A percentile compares a stretch with the other conserved stretches of the same genome.
Conservation (phyloP, 805 yeast genomes). For the Zygoascus biomembranicola region DNA sequence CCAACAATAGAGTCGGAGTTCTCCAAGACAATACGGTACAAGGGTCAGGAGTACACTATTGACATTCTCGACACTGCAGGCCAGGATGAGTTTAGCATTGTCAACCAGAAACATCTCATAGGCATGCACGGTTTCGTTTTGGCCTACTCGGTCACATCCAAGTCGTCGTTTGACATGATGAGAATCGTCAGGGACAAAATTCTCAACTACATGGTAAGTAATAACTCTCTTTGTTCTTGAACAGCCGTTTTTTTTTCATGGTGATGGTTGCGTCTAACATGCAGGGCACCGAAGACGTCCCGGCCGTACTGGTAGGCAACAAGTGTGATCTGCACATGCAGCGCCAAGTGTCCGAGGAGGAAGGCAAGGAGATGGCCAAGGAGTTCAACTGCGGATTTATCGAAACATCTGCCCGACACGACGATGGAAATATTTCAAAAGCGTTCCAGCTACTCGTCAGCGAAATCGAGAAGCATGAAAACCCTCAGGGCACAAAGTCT, state of each 20-base stretch:
- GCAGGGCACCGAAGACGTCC: conserved; percentile 46
- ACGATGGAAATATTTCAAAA: conserved; percentile 50
- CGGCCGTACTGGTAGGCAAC: conserved; percentile 67
- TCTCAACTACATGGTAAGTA: conserved; percentile 38
- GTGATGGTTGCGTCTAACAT: not conserved
- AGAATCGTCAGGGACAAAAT: conserved; percentile 76
- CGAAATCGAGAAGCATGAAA: conserved; percentile 44
- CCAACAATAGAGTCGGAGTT: conserved; percentile 89
- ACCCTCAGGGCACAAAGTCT: conserved; percentile 2
- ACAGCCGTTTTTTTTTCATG: too few species aligned
- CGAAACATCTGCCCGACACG: conserved; percentile 76
- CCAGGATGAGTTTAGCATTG: conserved; percentile 77
- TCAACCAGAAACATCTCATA: conserved; percentile 68
- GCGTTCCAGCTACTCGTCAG: conserved; percentile 54
- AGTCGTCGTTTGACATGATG: conserved; percentile 69
- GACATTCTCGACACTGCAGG: conserved; percentile 92
- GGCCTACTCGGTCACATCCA: conserved; percentile 73
- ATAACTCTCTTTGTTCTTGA: not conserved
- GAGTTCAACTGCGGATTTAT: conserved; percentile 63
- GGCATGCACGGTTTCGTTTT: conserved; percentile 80
- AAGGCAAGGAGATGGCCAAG: conserved; percentile 54
- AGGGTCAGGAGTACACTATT: conserved; percentile 67
- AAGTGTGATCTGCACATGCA: conserved; percentile 62
- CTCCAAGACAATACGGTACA: conserved; percentile 56
- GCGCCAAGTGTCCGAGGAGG: conserved; percentile 48